Evolutionary conservation across 1,284 basidiomycete species (phyloP), one percentile per base, ranked within the genome.

Genomic region (Ustilago crameri): DNA sequence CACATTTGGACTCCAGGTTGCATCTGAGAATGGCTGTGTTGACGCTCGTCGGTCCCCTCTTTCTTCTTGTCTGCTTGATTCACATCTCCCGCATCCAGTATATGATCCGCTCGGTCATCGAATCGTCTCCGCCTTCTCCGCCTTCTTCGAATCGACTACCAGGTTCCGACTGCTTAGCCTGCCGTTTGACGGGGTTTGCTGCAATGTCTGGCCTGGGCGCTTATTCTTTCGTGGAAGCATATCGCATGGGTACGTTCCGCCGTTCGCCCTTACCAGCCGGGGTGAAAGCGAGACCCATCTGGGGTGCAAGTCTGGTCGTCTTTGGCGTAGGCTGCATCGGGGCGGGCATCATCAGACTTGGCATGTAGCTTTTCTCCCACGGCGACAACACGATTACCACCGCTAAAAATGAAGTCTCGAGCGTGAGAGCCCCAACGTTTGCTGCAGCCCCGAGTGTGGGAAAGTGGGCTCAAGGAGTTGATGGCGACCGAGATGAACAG

Each of bases 121-220:
- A 76, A 56, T 12, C 57, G 5, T 18, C 35, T 15, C 5, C 7
- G 7, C 5, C 63, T 10, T 17, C 37, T 14, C 3, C 41, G 18
- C 9, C 49, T 14, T n/a, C 53, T 22, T 14, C 44, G 8, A 43
- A 26, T 8, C 53, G 58, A 4, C 27, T 62, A 44, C 63, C 62
- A 3, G 64, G 65, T 1, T 72, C 68, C 32, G 74, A 79, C 56
- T 81, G 80, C 57, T 32, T 75, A 23, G 50, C 78, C 14, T 82
- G 80, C 50, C 66, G 74, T 7, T 40, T 81, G 12, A 82, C 79
- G 2, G 80, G 80, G n/a, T 74, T 78, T 40, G 68, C 70, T 9
- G 74, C 80, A 17, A 66, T 81, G 46, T 46, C 70, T 1, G 72
- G 64, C 20, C 62, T 80, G 3, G 78, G 79, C 17, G 65, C 55